Evolutionary conservation across 2,329 filamentous ascomycete species (phyloP).

Genomic region (Ophiocordyceps sinensis): DNA sequence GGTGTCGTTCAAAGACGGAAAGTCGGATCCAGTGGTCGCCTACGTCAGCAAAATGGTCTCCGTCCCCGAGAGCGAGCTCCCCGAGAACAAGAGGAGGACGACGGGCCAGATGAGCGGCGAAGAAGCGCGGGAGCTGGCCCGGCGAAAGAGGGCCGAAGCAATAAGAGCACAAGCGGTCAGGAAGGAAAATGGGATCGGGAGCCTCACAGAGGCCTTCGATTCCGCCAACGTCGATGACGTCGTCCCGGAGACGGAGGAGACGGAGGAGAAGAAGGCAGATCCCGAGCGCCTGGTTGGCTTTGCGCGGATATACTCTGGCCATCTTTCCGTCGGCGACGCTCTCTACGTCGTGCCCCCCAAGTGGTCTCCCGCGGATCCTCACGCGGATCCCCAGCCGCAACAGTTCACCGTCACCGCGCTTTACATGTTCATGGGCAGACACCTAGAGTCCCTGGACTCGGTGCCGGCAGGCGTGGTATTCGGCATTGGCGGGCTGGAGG

Average conservation of each 20-base stretch:
- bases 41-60: slow-evolving; percentile 99
- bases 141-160: slow-evolving; percentile 80
- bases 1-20: slow-evolving; percentile 57
- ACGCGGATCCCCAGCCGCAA: slow-evolving; percentile 57
- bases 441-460: slow-evolving; percentile 64
- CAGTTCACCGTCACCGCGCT: slow-evolving; percentile 76
- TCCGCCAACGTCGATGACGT: slow-evolving; percentile 43
- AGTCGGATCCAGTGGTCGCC: slow-evolving; percentile 67
- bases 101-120: slow-evolving; percentile 65
- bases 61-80: slow-evolving; percentile 80
- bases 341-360: slow-evolving; percentile 89
- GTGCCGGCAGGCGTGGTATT: slow-evolving; percentile 93
- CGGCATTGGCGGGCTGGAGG: slow-evolving; percentile 83
- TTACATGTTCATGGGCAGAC: slow-evolving; percentile 92
- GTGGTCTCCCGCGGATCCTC: slow-evolving; percentile 68
- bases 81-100: slow-evolving; percentile 61
- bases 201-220: slow-evolving; percentile 45
- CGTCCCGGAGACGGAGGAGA: slow-evolving; percentile 26
- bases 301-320: slow-evolving; percentile 84
- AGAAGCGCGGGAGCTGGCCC: slow-evolving; percentile 75
- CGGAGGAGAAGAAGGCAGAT: slow-evolving; percentile 47
- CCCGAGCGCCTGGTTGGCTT: slow-evolving; percentile 89
- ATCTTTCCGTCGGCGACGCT: slow-evolving; percentile 73
- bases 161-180: slow-evolving; percentile 57
- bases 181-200: slow-evolving; percentile 33